These are phyloP conservation scores for Talaromyces atroroseus DNA, from an alignment of 2,329 filamentous ascomycete species.

Conservation along the genomic window DNA sequence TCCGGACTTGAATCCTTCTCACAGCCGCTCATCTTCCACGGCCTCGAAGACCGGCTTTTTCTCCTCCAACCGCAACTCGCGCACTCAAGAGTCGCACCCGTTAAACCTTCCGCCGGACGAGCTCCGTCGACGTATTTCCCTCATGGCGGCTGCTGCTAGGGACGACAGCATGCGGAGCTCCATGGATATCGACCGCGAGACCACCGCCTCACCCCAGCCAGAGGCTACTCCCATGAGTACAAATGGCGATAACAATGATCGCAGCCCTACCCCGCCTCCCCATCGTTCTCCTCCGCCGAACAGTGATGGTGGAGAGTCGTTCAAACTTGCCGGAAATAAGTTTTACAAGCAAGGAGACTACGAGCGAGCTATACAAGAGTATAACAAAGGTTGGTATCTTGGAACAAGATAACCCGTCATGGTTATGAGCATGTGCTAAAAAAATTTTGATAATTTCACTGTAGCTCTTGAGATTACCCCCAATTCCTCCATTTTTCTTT, in stretches of 20 bases:
- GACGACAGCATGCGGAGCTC: constrained; percentile 49
- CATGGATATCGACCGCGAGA: constrained; percentile 73
- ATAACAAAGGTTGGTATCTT: constrained; percentile 72
- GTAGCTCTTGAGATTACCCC: constrained; percentile 84
- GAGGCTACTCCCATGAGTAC: constrained; percentile 21
- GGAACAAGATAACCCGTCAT: background rate
- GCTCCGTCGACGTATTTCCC: constrained; percentile 64
- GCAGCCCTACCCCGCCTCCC: constrained; percentile 43
- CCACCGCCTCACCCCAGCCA: constrained; percentile 50
- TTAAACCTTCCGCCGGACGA: constrained; percentile 88
- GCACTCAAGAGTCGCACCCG: constrained; percentile 70
- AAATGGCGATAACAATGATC: constrained; percentile 26
- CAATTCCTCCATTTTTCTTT: constrained; percentile 80
- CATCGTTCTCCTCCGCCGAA: constrained; percentile 35
- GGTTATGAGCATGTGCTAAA: constrained; percentile 1
- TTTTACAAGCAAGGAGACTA: constrained; percentile 96
- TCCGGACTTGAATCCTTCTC: constrained; percentile 13
- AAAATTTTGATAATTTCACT: constrained; percentile 14
- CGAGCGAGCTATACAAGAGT: constrained; percentile 79
- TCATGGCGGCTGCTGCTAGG: constrained; percentile 43
- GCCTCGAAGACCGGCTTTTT: constrained; percentile 23
- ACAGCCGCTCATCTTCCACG: constrained; percentile 29
- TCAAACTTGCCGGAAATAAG: constrained; percentile 90
- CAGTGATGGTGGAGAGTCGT: constrained; percentile 83
- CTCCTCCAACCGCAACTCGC: constrained; percentile 35